Evolutionary conservation across 2,329 filamentous ascomycete species (phyloP).

Genomic region (Arachnomyces sp.): DNA sequence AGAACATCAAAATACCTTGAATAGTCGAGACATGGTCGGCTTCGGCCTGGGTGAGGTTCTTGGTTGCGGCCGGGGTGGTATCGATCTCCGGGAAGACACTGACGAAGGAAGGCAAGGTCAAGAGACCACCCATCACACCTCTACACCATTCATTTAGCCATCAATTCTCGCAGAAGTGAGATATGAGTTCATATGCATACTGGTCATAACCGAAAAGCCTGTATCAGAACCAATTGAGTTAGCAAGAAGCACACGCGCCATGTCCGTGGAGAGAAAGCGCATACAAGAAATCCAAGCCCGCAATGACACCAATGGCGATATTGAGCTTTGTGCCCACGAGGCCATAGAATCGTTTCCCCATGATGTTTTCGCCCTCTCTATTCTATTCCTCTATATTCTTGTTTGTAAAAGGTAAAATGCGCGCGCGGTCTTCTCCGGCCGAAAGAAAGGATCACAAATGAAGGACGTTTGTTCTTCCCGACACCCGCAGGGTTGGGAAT

Average conservation of each 20-base stretch:
- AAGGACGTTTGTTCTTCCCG: too few species aligned
- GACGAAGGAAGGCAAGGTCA: slow-evolving; percentile 60
- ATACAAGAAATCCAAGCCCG: slow-evolving; percentile 62
- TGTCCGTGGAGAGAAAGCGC: too few species aligned
- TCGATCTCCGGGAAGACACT: slow-evolving; percentile 49
- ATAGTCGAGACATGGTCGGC: slow-evolving; percentile 43
- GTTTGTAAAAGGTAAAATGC: too few species aligned
- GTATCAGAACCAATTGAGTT: slow-evolving; percentile 6
- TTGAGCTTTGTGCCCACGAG: slow-evolving; percentile 59
- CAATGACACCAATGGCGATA: slow-evolving; percentile 62
- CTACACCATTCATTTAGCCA: slow-evolving; percentile 11
- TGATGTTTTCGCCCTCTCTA: slow-evolving; percentile 7
- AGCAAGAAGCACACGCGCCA: slow-evolving; percentile 1
- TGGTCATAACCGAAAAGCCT: slow-evolving; percentile 59
- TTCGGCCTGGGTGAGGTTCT: slow-evolving; percentile 23
- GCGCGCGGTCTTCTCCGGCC: too few species aligned
- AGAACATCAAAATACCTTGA: slow-evolving; percentile 22
- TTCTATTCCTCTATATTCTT: too few species aligned
- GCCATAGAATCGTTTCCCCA: slow-evolving; percentile 50
- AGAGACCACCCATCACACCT: slow-evolving; percentile 66
- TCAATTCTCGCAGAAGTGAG: neutral
- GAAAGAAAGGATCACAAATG: too few species aligned
- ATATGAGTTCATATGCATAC: slow-evolving; percentile 13
- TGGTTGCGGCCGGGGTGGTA: slow-evolving; percentile 30
- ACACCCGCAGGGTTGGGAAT: too few species aligned